These are phyloP conservation scores for Ceriops zippeliana DNA, from an alignment of 345 rosid genomes.

Conservation along the genomic window DNA sequence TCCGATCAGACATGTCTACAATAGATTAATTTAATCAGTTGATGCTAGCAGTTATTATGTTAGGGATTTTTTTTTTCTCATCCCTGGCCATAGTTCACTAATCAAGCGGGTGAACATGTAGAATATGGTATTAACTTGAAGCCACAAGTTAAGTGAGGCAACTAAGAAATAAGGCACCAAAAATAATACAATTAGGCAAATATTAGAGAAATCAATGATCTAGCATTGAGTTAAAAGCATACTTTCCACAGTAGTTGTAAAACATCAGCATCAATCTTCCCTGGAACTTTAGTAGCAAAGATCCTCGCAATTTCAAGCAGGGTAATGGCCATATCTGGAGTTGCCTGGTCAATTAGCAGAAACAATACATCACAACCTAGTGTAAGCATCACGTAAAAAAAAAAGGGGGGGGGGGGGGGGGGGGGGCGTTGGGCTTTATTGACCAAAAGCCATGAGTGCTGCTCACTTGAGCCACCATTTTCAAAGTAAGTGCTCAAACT, in stretches of 20 bases:
- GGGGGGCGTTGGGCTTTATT: too few species aligned
- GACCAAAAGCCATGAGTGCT: too few species aligned
- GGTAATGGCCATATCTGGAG: slow-evolving; percentile 99
- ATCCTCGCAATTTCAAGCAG: slow-evolving; percentile 98
- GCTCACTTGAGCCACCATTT: too few species aligned
- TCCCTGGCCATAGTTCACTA: too few species aligned
- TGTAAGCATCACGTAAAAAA: neutral
- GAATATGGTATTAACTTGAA: too few species aligned
- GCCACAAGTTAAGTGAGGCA: neutral
- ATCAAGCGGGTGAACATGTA: too few species aligned
- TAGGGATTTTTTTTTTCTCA: too few species aligned
- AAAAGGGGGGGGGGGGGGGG: neutral
- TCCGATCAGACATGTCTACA: slow-evolving; percentile 95
- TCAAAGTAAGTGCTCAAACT: too few species aligned
- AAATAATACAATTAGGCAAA: neutral
- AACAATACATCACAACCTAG: slow-evolving; percentile 7
- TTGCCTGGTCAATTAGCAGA: slow-evolving; percentile 51
- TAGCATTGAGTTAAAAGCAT: slow-evolving; percentile 9
- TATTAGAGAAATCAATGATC: neutral
- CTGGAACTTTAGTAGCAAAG: slow-evolving; percentile 99
- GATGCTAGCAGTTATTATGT: too few species aligned
- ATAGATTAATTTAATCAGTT: neutral
- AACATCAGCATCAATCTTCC: slow-evolving; percentile 98
- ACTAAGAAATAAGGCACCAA: neutral
- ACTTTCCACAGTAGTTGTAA: slow-evolving; percentile 97